Evolutionary conservation across 2,329 filamentous ascomycete genomes (phyloP).

Genomic region (Claviceps purpurea): DNA sequence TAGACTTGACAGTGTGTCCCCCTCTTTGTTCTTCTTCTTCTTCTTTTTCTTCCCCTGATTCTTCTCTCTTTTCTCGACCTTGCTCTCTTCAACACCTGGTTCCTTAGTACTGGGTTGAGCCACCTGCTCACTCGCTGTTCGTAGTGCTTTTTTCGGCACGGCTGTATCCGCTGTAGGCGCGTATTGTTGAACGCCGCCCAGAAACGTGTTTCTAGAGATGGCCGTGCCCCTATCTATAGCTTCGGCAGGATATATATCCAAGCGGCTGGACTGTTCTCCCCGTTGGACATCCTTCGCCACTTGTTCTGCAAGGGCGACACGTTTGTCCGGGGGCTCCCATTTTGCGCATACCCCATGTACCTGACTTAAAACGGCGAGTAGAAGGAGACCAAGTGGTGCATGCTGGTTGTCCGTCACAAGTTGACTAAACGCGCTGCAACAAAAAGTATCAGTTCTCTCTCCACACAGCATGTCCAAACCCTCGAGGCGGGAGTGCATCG

Average conservation of each 20-base stretch:
- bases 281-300: not conserved
- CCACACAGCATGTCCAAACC: no score
- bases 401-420: slow-evolving; percentile 61
- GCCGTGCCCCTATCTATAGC: slow-evolving; percentile 15
- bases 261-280: not conserved
- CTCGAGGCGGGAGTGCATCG: not conserved
- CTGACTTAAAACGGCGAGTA: slow-evolving; percentile 51
- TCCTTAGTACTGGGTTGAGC: not conserved
- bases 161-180: no score
- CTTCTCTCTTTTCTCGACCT: slow-evolving; percentile 28
- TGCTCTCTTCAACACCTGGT: slow-evolving; percentile 10
- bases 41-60: slow-evolving; percentile 22
- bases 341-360: slow-evolving; percentile 32
- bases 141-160: slow-evolving; percentile 1
- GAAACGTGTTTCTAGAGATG: slow-evolving; percentile 15
- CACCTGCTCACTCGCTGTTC: not conserved
- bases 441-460: not conserved
- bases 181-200: not conserved
- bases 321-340: slow-evolving; percentile 14
- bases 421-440: slow-evolving; percentile 48
- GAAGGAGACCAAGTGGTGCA: slow-evolving; percentile 54
- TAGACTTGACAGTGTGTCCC: slow-evolving; percentile 59
- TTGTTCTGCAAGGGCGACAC: not conserved
- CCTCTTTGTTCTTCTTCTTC: slow-evolving; percentile 38
- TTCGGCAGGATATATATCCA: not conserved